Percentiles rank a stretch among this genome's conserved stretches.
Evolutionary conservation across 2,329 filamentous ascomycete genomes (phyloP).

Genomic region (Arthrocladium fulminans): DNA sequence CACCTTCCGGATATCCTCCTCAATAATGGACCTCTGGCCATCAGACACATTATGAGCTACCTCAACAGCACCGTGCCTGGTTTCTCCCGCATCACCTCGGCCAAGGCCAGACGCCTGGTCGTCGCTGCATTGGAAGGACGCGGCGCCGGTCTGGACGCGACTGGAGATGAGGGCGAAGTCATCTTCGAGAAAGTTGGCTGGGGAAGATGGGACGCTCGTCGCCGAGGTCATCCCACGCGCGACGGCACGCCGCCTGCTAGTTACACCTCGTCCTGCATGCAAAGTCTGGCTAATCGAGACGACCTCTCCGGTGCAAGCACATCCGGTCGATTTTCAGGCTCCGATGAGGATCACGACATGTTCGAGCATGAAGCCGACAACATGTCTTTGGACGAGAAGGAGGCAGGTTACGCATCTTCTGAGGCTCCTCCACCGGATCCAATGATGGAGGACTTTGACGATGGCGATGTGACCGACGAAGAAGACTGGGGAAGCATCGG

Average conservation of each 20-base stretch:
- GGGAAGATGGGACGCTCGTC: constrained; percentile 87
- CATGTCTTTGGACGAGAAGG: constrained; percentile 78
- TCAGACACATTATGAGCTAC: constrained; percentile 91
- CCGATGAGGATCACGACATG: constrained; percentile 54
- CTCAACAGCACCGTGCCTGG: constrained; percentile 88
- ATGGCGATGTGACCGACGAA: constrained; percentile 85
- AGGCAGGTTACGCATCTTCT: constrained; percentile 58
- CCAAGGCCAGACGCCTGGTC: constrained; percentile 81
- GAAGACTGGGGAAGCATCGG: constrained; percentile 92
- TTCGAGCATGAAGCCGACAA: constrained; percentile 82
- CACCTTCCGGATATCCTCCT: constrained; percentile 86
- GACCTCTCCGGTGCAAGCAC: constrained; percentile 53
- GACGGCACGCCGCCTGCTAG: constrained; percentile 31
- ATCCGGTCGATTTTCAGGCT: constrained; percentile 66
- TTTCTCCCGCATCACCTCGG: constrained; percentile 73
- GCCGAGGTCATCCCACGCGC: constrained; percentile 51
- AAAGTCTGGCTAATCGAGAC: constrained; percentile 26
- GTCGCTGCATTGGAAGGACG: constrained; percentile 86
- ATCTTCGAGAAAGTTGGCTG: constrained; percentile 90
- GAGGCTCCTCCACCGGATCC: constrained; percentile 55
- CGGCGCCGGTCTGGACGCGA: constrained; percentile 44
- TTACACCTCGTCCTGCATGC: constrained; percentile 39
- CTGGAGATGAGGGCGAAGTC: constrained; percentile 48
- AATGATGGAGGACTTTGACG: constrained; percentile 67
- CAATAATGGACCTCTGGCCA: constrained; percentile 80